Percentiles rank a stretch among this genome's conserved stretches.
Conservation (phyloP, 768 basidiomycete genomes). For the Psilocybe tampanensis region DNA sequence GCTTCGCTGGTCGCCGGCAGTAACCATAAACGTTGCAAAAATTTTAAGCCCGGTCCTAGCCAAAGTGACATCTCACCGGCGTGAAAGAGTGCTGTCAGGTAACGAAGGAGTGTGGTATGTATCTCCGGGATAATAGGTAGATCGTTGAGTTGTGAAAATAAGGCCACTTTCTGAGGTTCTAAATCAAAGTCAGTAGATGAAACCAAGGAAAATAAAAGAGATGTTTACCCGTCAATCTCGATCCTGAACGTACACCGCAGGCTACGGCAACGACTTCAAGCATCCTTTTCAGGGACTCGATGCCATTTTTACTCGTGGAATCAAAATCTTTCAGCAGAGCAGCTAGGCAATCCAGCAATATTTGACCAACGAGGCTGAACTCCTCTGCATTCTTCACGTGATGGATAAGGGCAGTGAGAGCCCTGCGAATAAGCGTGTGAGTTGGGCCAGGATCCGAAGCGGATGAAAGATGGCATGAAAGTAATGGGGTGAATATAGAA, state of each 20-base stretch:
- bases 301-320: constrained; percentile 17
- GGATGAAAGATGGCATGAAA: constrained; percentile 54
- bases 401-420: constrained; percentile 81
- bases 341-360: constrained; percentile 46
- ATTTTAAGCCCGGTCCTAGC: no score
- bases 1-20: no score
- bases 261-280: constrained; percentile 59
- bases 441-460: constrained; percentile 41
- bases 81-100: no score
- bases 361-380: constrained; percentile 58
- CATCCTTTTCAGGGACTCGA: constrained; percentile 49
- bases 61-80: no score
- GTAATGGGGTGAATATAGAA: constrained; percentile 59
- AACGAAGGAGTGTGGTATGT: no score
- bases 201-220: constrained; percentile 6
- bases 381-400: constrained; percentile 75
- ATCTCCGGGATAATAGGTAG: no score
- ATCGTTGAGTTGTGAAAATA: constrained; percentile 34
- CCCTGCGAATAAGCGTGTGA: constrained; percentile 64
- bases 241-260: constrained; percentile 70
- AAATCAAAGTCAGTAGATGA: neutral
- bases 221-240: constrained; percentile 59
- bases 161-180: constrained; percentile 38
- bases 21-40: no score
- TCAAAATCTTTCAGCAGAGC: constrained; percentile 20